Conservation (phyloP, 2,329 filamentous ascomycete species). For the Diaporthe ampelina region DNA sequence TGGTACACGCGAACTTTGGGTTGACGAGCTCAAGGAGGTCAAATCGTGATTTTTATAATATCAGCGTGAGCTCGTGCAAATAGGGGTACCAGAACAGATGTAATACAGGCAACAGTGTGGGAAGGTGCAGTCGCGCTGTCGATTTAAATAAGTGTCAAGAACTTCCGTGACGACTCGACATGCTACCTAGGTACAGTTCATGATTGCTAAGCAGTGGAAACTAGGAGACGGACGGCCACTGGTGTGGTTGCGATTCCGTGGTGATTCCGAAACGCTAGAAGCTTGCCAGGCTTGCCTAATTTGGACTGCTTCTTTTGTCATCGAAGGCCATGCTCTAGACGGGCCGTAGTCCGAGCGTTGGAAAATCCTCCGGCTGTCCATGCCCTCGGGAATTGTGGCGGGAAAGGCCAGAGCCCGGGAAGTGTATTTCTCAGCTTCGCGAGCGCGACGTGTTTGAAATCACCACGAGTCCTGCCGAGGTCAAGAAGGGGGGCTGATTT, state of each 20-base stretch:
- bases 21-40: too few relatives aligned
- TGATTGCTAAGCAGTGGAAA: constrained; percentile 17
- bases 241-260: neutral
- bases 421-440: constrained; percentile 16
- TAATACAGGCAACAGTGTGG: too few relatives aligned
- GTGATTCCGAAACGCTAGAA: constrained; percentile 15
- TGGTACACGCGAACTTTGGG: too few relatives aligned
- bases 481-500: neutral
- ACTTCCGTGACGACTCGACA: neutral
- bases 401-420: too few relatives aligned
- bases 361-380: neutral
- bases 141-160: neutral
- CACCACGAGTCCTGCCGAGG: neutral
- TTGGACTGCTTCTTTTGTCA: neutral
- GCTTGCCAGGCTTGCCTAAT: neutral
- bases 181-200: neutral
- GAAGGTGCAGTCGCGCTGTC: too few relatives aligned
- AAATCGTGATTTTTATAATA: too few relatives aligned
- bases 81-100: too few relatives aligned
- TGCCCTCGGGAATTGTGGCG: too few relatives aligned
- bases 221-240: neutral
- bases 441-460: constrained; percentile 9
- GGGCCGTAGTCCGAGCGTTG: constrained; percentile 9
- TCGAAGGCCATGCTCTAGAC: too few relatives aligned
- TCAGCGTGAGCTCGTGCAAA: too few relatives aligned